A percentile compares a stretch with the other conserved stretches of the same genome.
Conservation (phyloP, 768 basidiomycete genomes). For the Paxillus rubicundulus region DNA sequence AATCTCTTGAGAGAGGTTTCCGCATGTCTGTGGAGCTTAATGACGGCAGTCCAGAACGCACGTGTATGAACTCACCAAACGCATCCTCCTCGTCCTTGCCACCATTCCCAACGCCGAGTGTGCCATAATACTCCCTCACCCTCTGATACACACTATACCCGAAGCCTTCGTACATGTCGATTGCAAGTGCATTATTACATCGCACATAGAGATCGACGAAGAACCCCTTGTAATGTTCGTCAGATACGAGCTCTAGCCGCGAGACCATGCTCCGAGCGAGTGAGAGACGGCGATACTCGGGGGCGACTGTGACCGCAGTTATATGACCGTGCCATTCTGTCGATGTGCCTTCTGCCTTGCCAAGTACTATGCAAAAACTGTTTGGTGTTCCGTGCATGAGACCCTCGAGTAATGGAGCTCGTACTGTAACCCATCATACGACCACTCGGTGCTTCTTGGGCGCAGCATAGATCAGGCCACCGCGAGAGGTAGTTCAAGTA, state of each 20-base stretch:
- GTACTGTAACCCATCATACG: constrained; percentile 92
- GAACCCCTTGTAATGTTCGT: constrained; percentile 75
- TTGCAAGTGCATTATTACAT: constrained; percentile 80
- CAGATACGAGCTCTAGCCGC: constrained; percentile 82
- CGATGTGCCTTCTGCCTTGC: constrained; percentile 82
- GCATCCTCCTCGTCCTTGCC: constrained; percentile 86
- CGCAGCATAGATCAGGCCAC: constrained; percentile 90
- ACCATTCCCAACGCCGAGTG: constrained; percentile 71
- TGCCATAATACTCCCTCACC: constrained; percentile 88
- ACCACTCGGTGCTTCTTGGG: constrained; percentile 76
- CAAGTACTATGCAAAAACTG: constrained; percentile 61
- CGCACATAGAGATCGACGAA: constrained; percentile 97
- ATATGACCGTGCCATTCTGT: constrained; percentile 92
- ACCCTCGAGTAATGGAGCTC: constrained; percentile 23
- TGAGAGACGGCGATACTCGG: constrained; percentile 84
- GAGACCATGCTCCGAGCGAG: constrained; percentile 86
- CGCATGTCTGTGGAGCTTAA: constrained; percentile 53
- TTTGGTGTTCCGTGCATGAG: constrained; percentile 6
- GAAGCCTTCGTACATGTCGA: constrained; percentile 87
- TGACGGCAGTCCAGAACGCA: not conserved
- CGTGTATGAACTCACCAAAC: constrained; percentile 62
- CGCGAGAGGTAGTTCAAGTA: constrained; percentile 85
- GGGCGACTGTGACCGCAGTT: constrained; percentile 92
- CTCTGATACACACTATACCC: constrained; percentile 92
- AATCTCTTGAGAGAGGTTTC: constrained; percentile 67